Conservation (phyloP, 1,139 yeast species). For the Saccharomycopsis hybrid region DNA sequence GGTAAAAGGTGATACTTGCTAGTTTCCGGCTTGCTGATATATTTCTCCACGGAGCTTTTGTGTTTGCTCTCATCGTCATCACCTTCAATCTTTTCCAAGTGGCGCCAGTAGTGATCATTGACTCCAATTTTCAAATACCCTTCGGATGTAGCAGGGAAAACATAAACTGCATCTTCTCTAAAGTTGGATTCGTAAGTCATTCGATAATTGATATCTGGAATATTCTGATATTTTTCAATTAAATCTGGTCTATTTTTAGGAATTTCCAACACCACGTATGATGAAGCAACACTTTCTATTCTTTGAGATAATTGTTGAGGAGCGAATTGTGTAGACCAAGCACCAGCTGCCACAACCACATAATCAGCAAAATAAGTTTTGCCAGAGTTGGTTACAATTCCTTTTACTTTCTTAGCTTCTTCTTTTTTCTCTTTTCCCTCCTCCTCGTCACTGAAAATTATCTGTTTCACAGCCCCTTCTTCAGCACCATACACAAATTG, state of each 20-base stretch:
- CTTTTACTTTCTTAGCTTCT: constrained; percentile 24
- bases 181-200: constrained; percentile 26
- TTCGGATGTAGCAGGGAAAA: constrained; percentile 21
- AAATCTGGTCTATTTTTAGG: constrained; percentile 25
- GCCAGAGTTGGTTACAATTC: constrained; percentile 32
- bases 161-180: constrained; percentile 10
- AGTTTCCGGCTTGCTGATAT: constrained; percentile 4
- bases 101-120: constrained; percentile 10
- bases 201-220: constrained; percentile 30
- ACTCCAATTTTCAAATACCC: constrained; percentile 22
- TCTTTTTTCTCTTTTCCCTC: no score
- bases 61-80: constrained; percentile 8
- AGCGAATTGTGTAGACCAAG: constrained; percentile 36
- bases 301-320: constrained; percentile 30
- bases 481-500: constrained; percentile 28
- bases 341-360: constrained; percentile 36
- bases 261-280: constrained; percentile 29
- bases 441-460: constrained; percentile 17
- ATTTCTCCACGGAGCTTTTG: neutral
- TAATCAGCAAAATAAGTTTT: constrained; percentile 28
- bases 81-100: neutral
- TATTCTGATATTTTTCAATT: constrained; percentile 28
- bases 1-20: constrained; percentile 21
- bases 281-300: constrained; percentile 34
- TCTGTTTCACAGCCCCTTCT: constrained; percentile 23